Percentiles rank a stretch among this genome's conserved stretches.
These are phyloP conservation scores for Beta lomatogona DNA, from an alignment of 179 eudicot species.

Conservation along the genomic window DNA sequence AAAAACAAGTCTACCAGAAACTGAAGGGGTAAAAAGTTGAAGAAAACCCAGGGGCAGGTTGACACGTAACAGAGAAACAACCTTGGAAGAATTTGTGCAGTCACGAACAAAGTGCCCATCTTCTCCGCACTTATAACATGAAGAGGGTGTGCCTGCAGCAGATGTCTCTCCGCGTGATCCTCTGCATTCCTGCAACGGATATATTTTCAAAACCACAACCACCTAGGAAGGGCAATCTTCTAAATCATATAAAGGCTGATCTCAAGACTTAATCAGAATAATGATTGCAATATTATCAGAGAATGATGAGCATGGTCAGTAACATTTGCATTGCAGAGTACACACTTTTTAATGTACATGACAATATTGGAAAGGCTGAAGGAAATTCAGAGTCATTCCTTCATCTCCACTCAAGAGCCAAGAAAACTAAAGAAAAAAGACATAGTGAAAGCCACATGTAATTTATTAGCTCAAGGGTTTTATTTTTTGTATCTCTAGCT, in stretches of 20 bases:
- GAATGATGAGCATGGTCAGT: not conserved
- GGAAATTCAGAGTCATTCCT: not conserved
- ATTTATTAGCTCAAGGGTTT: not conserved
- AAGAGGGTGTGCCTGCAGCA: conserved; percentile 41
- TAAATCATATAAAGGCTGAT: not conserved
- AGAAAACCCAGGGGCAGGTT: not conserved
- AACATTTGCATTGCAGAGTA: not conserved
- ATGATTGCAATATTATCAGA: not conserved
- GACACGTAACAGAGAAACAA: conserved; percentile 13
- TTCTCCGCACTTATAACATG: conserved; percentile 81
- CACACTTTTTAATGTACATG: not conserved
- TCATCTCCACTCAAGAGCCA: not conserved
- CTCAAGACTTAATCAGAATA: not conserved
- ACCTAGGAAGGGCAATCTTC: not conserved
- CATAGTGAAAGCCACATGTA: not conserved
- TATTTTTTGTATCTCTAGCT: not conserved
- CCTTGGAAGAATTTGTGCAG: conserved; percentile 67
- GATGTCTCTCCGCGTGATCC: conserved; percentile 48
- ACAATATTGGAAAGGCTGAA: not conserved
- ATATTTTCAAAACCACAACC: conserved; percentile 11
- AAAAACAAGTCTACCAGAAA: not conserved
- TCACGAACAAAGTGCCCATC: conserved; percentile 92
- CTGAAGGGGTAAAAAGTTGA: not conserved
- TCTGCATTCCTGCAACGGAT: conserved; percentile 54
- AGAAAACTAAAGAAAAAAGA: not conserved